Base-by-base conservation (phyloP, 495 filamentous ascomycete species). In the Tuber umbilicatum region DNA sequence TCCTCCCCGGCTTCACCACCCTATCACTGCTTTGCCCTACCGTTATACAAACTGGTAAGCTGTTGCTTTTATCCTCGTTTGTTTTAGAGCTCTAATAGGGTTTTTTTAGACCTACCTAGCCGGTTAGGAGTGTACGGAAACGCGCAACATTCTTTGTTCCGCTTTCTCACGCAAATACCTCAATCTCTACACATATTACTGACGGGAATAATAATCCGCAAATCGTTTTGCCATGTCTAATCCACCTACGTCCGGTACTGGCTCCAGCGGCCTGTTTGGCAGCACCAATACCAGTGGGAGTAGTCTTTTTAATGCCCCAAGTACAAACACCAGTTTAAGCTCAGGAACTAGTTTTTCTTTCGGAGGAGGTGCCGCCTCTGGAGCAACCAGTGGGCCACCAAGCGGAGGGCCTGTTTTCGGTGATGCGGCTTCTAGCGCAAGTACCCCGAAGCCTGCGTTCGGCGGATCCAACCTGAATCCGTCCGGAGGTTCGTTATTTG, bases 261-360 rank as follows among this genome's bases (percentile, higher is more conserved):
- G 71, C 60, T 79, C 76, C 21, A 21, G 74, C 69, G 41, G 42
- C 41, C 78, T 77, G 37, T 80, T 80, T 41, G 74, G 79, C 14
- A 71, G 40, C 23, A 35, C 70, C 35, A 31, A n/a, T n/a, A 35
- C 78, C 55, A 41, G 75, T 47, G 42, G 55, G n/a, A 38, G 39
- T 3, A 70, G 60, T 27, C 27, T 38, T 42, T 47, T 37, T 31
- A 27, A 12, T 42, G 23, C 35, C 14, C 60, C 70, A 16, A 72
- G 60, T 40, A 42, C 73, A 12, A 41, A 64, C 67, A 70, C 68
- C 16, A 60, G 70, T 38, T 23, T 39, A 42, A 31, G 67, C 69
- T 55, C 41, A n/a, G 60, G 68, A 27, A 38, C 27, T 7, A 50
- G 73, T 17, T 79, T 79, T 70, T 72, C 77, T n/a, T 79, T 78